Conservation (phyloP, 257 asterid species). For the Solanum bulbocastanum region DNA sequence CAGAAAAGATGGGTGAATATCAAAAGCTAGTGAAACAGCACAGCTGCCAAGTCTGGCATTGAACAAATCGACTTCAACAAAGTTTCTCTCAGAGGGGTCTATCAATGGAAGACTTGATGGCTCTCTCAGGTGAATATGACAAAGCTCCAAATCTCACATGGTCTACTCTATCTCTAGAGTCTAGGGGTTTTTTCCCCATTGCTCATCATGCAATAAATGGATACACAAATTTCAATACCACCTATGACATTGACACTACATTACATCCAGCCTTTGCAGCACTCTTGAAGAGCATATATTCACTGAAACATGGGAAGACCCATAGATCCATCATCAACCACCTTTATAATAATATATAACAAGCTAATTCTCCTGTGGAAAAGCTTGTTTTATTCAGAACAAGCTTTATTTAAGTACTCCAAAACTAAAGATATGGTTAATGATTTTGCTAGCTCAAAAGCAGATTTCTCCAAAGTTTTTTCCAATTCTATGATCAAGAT, state of each 20-base stretch:
- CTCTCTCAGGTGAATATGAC: constrained; percentile 41
- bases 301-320: constrained; percentile 36
- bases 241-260: constrained; percentile 40
- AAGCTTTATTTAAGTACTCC: constrained; percentile 43
- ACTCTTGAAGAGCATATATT: constrained; percentile 35
- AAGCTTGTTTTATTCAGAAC: constrained; percentile 56
- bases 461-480: constrained; percentile 45
- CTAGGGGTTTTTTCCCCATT: constrained; percentile 58
- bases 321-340: constrained; percentile 57
- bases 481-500: constrained; percentile 60
- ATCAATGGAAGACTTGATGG: constrained; percentile 45
- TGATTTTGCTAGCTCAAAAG: constrained; percentile 49
- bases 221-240: constrained; percentile 53
- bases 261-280: constrained; percentile 47
- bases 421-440: constrained; percentile 35
- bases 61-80: constrained; percentile 39
- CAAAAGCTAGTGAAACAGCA: constrained; percentile 50
- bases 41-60: constrained; percentile 49
- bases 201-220: constrained; percentile 54
- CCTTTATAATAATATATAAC: constrained; percentile 47
- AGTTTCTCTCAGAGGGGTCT: constrained; percentile 57
- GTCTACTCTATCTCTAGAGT: constrained; percentile 26
- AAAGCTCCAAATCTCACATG: not conserved
- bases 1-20: constrained; percentile 60
- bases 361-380: constrained; percentile 41